phyloP scores from a whole-genome alignment of 164 flowering plant genomes.

The grape (Vitis vinifera) region DNA sequence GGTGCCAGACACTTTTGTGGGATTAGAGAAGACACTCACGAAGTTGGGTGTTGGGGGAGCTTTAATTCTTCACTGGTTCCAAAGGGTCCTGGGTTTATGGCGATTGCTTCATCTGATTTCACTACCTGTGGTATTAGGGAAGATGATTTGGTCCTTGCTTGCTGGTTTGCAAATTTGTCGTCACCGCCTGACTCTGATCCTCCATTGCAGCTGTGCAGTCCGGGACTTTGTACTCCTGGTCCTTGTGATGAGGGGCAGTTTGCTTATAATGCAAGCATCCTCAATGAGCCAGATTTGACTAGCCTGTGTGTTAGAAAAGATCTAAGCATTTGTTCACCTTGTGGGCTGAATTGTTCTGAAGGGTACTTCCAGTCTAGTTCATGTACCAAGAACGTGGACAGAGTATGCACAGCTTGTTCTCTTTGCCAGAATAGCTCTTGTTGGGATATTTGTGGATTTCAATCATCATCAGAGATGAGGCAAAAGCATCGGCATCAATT shows the following conservation, averaged over 20 bases:
- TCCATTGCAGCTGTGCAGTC: constrained; percentile 83
- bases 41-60: constrained; percentile 82
- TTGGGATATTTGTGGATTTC: constrained; percentile 53
- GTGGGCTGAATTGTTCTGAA: constrained; percentile 63
- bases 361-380: constrained; percentile 76
- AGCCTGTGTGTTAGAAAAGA: constrained; percentile 63
- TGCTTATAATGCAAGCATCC: constrained; percentile 74
- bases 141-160: constrained; percentile 72
- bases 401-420: constrained; percentile 85
- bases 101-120: constrained; percentile 71
- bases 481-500: constrained; percentile 30
- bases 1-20: constrained; percentile 83
- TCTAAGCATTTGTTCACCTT: constrained; percentile 69
- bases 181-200: constrained; percentile 50
- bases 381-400: constrained; percentile 57
- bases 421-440: constrained; percentile 94
- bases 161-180: constrained; percentile 59
- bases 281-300: constrained; percentile 71
- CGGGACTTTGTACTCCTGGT: constrained; percentile 63
- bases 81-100: constrained; percentile 64
- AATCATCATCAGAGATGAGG: constrained; percentile 23
- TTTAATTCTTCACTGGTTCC: constrained; percentile 61
- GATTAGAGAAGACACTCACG: constrained; percentile 72
- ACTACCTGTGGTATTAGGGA: constrained; percentile 81
- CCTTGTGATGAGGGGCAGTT: constrained; percentile 57